Evolutionary conservation across 2,329 filamentous ascomycete genomes (phyloP).

Genomic region (Aspergillus spinulosporus): DNA sequence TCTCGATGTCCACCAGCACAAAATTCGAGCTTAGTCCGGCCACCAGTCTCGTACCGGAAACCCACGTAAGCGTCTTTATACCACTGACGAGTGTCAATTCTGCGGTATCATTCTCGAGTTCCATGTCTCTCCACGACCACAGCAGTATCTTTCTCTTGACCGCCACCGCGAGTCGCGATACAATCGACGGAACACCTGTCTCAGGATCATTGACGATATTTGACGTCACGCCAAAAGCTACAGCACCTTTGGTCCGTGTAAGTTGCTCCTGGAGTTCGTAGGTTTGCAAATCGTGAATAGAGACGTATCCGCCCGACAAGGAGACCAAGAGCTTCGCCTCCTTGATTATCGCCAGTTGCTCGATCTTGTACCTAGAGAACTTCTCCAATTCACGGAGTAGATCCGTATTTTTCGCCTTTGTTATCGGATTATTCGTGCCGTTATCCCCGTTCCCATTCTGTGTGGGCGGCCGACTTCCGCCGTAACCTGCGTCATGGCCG

Average conservation of each 20-base stretch:
- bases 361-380: conserved; percentile 85
- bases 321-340: conserved; percentile 90
- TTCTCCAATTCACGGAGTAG: conserved; percentile 89
- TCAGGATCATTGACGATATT: conserved; percentile 89
- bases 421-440: neutral
- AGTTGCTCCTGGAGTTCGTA: conserved; percentile 81
- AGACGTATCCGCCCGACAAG: conserved; percentile 84
- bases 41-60: conserved; percentile 79
- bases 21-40: conserved; percentile 91
- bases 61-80: conserved; percentile 89
- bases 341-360: conserved; percentile 93
- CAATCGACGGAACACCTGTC: conserved; percentile 88
- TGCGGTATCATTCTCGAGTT: conserved; percentile 68
- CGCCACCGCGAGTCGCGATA: conserved; percentile 85
- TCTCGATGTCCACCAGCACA: conserved; percentile 80
- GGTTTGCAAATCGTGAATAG: conserved; percentile 82
- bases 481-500: neutral
- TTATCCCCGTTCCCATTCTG: conserved; percentile 17
- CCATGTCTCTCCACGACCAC: conserved; percentile 97
- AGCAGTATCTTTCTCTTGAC: conserved; percentile 86
- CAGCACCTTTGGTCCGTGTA: conserved; percentile 80
- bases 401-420: conserved; percentile 64
- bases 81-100: conserved; percentile 81
- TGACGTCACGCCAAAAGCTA: conserved; percentile 87
- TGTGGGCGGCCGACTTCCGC: conserved; percentile 16